A percentile compares a stretch with the other conserved stretches of the same genome.
phyloP scores from a whole-genome alignment of 805 yeast genomes.

The Ogataea trehalophila region DNA sequence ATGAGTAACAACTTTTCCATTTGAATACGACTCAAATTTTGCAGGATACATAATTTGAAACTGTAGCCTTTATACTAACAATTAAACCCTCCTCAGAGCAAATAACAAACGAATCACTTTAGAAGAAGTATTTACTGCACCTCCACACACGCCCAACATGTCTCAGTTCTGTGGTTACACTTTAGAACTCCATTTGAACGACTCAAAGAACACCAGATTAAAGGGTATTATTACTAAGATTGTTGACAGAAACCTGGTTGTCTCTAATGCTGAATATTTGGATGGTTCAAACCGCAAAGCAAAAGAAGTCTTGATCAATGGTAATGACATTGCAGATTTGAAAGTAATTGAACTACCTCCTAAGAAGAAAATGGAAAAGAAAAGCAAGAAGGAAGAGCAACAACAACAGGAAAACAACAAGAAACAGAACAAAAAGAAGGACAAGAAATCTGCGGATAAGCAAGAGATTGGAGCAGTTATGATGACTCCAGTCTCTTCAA shows the following conservation, averaged over 20 bases:
- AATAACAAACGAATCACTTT: too few relatives aligned
- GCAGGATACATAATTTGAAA: too few relatives aligned
- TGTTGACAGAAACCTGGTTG: conserved; percentile 20
- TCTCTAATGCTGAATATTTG: conserved; percentile 30
- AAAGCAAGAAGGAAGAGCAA: conserved; percentile 8
- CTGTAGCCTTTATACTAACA: too few relatives aligned
- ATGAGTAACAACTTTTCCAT: too few relatives aligned
- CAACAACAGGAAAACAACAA: conserved; percentile 1
- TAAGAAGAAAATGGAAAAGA: conserved; percentile 22
- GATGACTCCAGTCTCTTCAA: not conserved
- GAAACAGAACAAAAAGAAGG: not conserved
- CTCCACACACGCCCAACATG: conserved; percentile 7
- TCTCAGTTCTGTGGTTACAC: conserved; percentile 43
- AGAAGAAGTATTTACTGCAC: conserved; percentile 18
- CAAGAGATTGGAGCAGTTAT: not conserved
- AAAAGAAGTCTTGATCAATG: conserved; percentile 24
- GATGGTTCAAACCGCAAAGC: conserved; percentile 21
- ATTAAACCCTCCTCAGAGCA: too few relatives aligned
- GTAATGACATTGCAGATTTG: conserved; percentile 45
- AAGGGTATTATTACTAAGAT: conserved; percentile 24
- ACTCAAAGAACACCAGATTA: conserved; percentile 24
- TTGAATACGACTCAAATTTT: too few relatives aligned
- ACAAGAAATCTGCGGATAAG: not conserved
- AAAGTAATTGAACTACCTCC: conserved; percentile 52
- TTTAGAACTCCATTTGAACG: conserved; percentile 40